Base-by-base conservation (phyloP, 306 rosid species). In the Quercus alba region DNA sequence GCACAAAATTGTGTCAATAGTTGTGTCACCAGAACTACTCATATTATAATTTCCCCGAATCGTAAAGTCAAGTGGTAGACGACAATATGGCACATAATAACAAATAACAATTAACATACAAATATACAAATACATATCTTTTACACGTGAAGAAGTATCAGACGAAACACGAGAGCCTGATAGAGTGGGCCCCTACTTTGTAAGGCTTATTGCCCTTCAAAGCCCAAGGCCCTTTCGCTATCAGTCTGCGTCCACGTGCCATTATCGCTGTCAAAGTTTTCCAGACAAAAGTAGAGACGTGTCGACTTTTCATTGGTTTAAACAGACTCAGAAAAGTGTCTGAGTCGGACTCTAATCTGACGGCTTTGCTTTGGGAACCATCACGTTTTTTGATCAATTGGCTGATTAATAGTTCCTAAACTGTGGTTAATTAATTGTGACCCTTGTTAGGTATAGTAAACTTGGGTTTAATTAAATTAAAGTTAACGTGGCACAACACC, bases 401-500 rank as follows among this genome's bases (percentile, higher is more conserved):
- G 67, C 67, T 59, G 26, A 57, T 19, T n/a, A 19, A 18, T 10
- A 30, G n/a, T 12, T 4, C 68, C 35, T 13, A 5, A 15, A 67
- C 26, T 23, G 51, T 67, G 72, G 52, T 67, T 33, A 6, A 33
- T 9, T 33, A 2, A 5, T 31, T 31, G 13, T 17, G 11, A 3
- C 49, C 1, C 44, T 31, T 10, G 9, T 15, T 41, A 30, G 71
- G 71, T 66, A 31, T 7, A 0, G 2, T 15, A 7, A 67, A 67
- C 15, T 35, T 13, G 17, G 72, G 72, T 67, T n/a, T 25, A 52
- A 12, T 25, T 11, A 62, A n/a, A 33, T 28, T 54, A 5, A 62
- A n/a, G 26, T 28, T 58, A 5, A 83, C 85, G 80, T 21, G 58
- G 23, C 85, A 77, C 70, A 76, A 56, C 51, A 87, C 86, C 86